Evolutionary conservation across 1,284 basidiomycete genomes (phyloP).

Genomic region (Trametes polyzona): DNA sequence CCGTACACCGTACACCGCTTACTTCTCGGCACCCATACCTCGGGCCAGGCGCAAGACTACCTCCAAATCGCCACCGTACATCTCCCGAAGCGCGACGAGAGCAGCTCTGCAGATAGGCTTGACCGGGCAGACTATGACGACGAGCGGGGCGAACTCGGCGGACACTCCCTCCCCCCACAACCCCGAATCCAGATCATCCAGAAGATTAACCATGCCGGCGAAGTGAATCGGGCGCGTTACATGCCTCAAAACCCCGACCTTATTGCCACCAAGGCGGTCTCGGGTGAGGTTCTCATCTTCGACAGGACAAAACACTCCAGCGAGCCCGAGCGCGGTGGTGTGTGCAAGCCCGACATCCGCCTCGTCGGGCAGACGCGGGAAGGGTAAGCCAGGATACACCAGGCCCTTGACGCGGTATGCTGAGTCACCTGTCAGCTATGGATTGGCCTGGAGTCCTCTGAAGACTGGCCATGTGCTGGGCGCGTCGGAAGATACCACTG

Average conservation of each 20-base stretch:
- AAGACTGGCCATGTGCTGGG: constrained; percentile 88
- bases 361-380: constrained; percentile 91
- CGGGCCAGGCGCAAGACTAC: constrained; percentile 93
- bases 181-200: constrained; percentile 92
- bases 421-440: constrained; percentile 65
- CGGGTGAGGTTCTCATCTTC: constrained; percentile 92
- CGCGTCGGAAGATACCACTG: constrained; percentile 94
- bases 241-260: constrained; percentile 99
- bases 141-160: constrained; percentile 90
- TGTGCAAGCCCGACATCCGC: constrained; percentile 90
- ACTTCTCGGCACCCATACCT: constrained; percentile 97
- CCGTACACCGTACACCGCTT: constrained; percentile 93
- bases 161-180: constrained; percentile 76
- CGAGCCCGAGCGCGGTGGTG: constrained; percentile 84
- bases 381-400: constrained; percentile 64
- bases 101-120: constrained; percentile 70
- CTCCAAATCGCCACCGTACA: constrained; percentile 96
- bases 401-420: neutral
- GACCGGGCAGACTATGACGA: constrained; percentile 89
- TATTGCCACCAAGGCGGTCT: constrained; percentile 93
- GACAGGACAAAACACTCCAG: constrained; percentile 97
- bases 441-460: constrained; percentile 89
- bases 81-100: constrained; percentile 79
- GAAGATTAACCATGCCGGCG: constrained; percentile 94
- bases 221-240: constrained; percentile 97